Base-by-base conservation (phyloP, 139 green algal genomes). In the Nannochloris sp. region DNA sequence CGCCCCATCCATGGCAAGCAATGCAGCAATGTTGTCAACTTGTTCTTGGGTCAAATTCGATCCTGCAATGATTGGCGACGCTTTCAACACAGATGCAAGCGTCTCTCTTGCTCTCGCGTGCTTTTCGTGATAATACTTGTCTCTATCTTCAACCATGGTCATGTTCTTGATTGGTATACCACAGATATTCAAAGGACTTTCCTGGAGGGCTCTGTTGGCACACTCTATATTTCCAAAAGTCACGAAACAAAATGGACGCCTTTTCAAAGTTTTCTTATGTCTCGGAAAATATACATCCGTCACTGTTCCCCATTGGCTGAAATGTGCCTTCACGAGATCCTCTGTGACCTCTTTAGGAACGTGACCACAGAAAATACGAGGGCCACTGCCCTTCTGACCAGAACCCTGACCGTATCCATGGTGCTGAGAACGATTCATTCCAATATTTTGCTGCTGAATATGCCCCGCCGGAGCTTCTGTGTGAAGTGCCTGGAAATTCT, bases 291-390 rank as follows among this genome's bases (percentile, higher is more conserved):
- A 79, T 8, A 79, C 72, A 44, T 79, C 72, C 6, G 55, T 68
- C 16, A 79, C 72, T 25, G 48, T 51, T 21, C 72, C 72, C 67
- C 67, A 79, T 19, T 48, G 44, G 40, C 48, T 66, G 18, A 79
- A 79, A 50, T 79, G 72, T 4, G 50, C 23, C 7, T 55, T 60
- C 15, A 79, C 72, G n/a, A 72, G 49, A 29, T 71, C 62, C n/a
- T 79, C 72, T n/a, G 63, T 72, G n/a, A 66, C 72, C 31, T 78
- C 71, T 66, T 78, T 78, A 19, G 71, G 71, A 9, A 78, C 71
- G 18, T 78, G 71, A 24, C 71, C 71, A 27, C 65, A 73, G 24
- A 78, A 78, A 15, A 78, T 44, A 25, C 71, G 65, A n/a, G 71
- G 71, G 2, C 71, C 71, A 12, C 59, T 60, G 15, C 71, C 71